Evolutionary conservation across 208 protist genomes (phyloP).

Genomic region (Acanthamoeba quina): DNA sequence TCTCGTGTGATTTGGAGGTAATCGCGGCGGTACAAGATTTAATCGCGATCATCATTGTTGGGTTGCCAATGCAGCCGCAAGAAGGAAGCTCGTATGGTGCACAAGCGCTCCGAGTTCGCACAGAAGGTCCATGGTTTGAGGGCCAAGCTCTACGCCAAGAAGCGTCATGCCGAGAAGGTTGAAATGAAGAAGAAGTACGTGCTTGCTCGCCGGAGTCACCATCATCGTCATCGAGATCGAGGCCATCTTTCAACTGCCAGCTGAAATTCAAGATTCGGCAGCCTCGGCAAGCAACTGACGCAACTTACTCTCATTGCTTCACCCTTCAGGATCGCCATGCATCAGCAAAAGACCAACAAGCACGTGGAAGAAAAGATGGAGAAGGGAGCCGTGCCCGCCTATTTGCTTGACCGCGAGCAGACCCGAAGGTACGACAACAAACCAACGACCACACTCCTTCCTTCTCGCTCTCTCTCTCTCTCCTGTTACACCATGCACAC

Average conservation of each 20-base stretch:
- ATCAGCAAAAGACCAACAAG: constrained; percentile 96
- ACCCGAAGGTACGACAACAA: background rate
- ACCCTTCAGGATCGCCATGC: constrained; percentile 95
- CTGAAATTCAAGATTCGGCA: no score
- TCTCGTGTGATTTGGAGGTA: background rate
- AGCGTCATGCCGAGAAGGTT: constrained; percentile 99
- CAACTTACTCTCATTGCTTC: background rate
- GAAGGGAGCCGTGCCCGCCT: constrained; percentile 98
- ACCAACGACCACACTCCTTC: no score
- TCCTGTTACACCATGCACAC: background rate
- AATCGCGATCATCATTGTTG: background rate
- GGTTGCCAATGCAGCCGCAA: constrained; percentile 93
- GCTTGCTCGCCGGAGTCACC: background rate
- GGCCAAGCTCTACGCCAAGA: constrained; percentile 98
- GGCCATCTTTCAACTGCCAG: no score
- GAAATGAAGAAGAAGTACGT: constrained; percentile 98
- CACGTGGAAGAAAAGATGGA: constrained; percentile 92
- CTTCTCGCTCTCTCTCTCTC: no score
- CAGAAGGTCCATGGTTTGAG: constrained; percentile 97
- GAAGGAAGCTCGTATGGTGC: constrained; percentile 96
- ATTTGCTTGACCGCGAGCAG: constrained; percentile 96
- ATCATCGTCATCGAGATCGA: background rate
- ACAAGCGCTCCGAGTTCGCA: constrained; percentile 96
- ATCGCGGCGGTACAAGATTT: background rate
- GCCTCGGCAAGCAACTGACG: background rate